phyloP scores from a whole-genome alignment of 2,329 filamentous ascomycete species.

The Clonostachys sp. region DNA sequence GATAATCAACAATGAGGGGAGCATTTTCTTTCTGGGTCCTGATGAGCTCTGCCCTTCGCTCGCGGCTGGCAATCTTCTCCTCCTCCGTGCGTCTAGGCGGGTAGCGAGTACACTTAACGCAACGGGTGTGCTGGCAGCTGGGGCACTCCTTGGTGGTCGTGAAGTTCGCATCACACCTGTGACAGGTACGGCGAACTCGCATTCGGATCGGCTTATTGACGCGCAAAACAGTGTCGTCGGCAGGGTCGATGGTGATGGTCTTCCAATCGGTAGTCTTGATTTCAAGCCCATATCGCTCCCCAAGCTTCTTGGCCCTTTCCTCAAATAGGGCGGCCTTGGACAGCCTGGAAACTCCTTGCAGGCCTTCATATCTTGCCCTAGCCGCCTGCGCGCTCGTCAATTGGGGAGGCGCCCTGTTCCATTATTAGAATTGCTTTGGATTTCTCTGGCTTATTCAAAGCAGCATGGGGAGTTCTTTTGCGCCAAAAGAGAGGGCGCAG shows the following conservation, averaged over 20 bases:
- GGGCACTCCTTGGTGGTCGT: slow-evolving; percentile 68
- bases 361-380: slow-evolving; percentile 16
- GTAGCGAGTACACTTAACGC: slow-evolving; percentile 73
- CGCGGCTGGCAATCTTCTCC: slow-evolving; percentile 46
- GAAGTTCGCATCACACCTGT: slow-evolving; percentile 73
- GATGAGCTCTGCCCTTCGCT: slow-evolving; percentile 40
- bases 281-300: slow-evolving; percentile 50
- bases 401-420: not conserved
- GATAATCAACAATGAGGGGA: slow-evolving; percentile 46
- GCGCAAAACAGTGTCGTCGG: slow-evolving; percentile 52
- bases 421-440: not conserved
- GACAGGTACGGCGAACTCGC: slow-evolving; percentile 75
- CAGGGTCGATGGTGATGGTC: slow-evolving; percentile 23
- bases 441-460: no score
- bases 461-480: no score
- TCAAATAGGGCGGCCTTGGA: slow-evolving; percentile 47
- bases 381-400: slow-evolving; percentile 7
- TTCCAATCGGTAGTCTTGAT: slow-evolving; percentile 51
- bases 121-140: slow-evolving; percentile 74
- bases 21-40: slow-evolving; percentile 55
- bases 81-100: slow-evolving; percentile 61
- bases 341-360: slow-evolving; percentile 29
- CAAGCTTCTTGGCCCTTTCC: slow-evolving; percentile 51
- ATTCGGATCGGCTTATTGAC: slow-evolving; percentile 75
- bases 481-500: no score